Base-by-base conservation (phyloP, 257 asterid species). In the Solanum acaule region DNA sequence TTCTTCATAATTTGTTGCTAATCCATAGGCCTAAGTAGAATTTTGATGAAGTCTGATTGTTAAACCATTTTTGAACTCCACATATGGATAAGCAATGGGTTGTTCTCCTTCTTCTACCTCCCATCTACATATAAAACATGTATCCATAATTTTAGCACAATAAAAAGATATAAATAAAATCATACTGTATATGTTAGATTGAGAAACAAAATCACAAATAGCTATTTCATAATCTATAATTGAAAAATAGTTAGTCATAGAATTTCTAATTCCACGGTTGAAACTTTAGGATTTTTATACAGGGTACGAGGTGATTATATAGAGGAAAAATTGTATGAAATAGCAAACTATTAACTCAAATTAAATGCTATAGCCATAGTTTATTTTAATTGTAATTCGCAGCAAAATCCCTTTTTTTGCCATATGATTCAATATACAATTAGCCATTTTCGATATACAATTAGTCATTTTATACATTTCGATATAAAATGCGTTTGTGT, bases 21-120 rank as follows among this genome's bases (percentile, higher is more conserved):
- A 72, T 72, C 27, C 79, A 72, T 18, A 37, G 44, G 67, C 40
- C 65, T 79, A 79, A 29, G n/a, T 79, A 44, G 70, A 82, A 49
- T 46, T 82, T 82, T 82, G 37, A 25, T 90, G 81, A 77, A 93
- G 83, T 42, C 87, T 91, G 79, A 95, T 72, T 87, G 73, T 92
- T 56, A 95, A 87, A 34, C 93, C 97, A 38, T 81, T 92, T 59
- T 73, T 87, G 75, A 95, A 95, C 86, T 94, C 98, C 56, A 95
- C 97, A 63, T 94, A 94, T 23, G 98, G 98, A 91, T 93, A 90
- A 34, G 98, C 97, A 16, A 94, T 84, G 6, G 97, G 93, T 22
- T 93, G 89, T 87, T 93, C 97, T 10, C 92, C 94, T 27, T 94
- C 96, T 88, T 93, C 95, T 1, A 93, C 88, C 2, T 92, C 92